Base-by-base conservation (phyloP, 202 grass and related monocot genomes). In the Bolboschoenoplectus hybrid region DNA sequence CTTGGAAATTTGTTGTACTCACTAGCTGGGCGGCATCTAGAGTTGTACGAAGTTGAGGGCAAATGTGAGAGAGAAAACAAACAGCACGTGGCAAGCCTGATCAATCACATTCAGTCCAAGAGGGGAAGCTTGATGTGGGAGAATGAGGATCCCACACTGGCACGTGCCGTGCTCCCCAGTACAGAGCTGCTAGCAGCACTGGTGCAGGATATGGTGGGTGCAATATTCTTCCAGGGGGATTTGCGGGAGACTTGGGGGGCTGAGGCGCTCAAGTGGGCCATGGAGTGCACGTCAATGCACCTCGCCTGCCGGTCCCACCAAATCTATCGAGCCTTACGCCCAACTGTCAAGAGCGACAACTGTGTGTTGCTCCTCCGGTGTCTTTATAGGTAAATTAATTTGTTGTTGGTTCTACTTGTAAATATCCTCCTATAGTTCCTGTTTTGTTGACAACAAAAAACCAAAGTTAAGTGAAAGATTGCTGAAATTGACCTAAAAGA, bases 71-170 rank as follows among this genome's bases (percentile, higher is more conserved):
- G 89, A 84, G 96, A 98, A 65, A 98, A 98, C 84, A 98, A 98
- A 74, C 96, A 96, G 83, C 92, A 98, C 51, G 93, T 98, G 16
- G 93, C 93, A 58, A 98, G 96, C 70, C 91, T 98, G 69, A 98
- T 98, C 73, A 95, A 98, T 84, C 95, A 98, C 86, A 98, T 98
- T 83, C 93, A 98, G 74, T 96, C 97, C 52, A 98, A 98, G 85
- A 90, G 97, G 81, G 97, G 97, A 81, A 98, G 90, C 83, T 89
- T 98, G 82, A 98, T 98, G 97, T 98, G 97, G 97, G 90, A 98
- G 88, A 98, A 96, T 0, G 97, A 98, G 92, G 97, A 98, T 44
- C 97, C 97, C 85, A 91, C 91, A 70, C 89, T 98, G 63, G 56
- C 93, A n/a, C 85, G 93, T 36, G 93, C 86, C 26, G 93, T 95